Evolutionary conservation across 805 yeast genomes (phyloP), one percentile per base, ranked within the genome.

Genomic region (Wickerhamiella occidentalis): DNA sequence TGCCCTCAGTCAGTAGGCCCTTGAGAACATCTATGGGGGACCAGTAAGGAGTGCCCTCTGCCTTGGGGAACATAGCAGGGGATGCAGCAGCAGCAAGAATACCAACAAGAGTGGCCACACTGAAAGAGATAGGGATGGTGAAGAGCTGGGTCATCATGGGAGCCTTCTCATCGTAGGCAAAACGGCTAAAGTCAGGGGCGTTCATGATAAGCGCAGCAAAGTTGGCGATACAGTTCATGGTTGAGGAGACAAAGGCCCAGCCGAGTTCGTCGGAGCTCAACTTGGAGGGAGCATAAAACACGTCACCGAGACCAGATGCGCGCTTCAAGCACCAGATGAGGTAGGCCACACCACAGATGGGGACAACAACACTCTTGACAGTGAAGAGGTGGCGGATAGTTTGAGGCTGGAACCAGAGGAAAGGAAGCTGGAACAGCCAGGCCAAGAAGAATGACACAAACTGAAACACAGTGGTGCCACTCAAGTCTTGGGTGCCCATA

Each of bases 181-280:
- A 81, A 64, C 96, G 77, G 22, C 94, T 74, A 65, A 86, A 86
- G 69, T 86, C 96, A 1, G 95, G 94, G 13, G 92, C 84, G 66
- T 86, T 86, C 48, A 82, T 75, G 60, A 87, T 82, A 59, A 86
- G 73, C n/a, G 95, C 82, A 4, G 94, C 92, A 61, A 86, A 86
- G 66, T 85, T 86, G 23, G 94, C 84, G 54, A 86, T 68, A 18
- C 87, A 74, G 65, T 79, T 81, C 94, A 87, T 83, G 28, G 79
- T 71, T 4, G 90, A 77, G 56, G 73, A 73, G 48, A 86, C 76
- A 61, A 85, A 86, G 0, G 84, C 85, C 96, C 96, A 87, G 22
- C 77, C 86, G 55, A 80, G 75, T 2, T 66, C 81, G 12, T 78
- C 67, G 7, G 87, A 84, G 18, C 43, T 19, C n/a, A 81, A 63